Conservation (phyloP, 192 early-diverging fungal genomes). For the Backusella psychrophila region DNA sequence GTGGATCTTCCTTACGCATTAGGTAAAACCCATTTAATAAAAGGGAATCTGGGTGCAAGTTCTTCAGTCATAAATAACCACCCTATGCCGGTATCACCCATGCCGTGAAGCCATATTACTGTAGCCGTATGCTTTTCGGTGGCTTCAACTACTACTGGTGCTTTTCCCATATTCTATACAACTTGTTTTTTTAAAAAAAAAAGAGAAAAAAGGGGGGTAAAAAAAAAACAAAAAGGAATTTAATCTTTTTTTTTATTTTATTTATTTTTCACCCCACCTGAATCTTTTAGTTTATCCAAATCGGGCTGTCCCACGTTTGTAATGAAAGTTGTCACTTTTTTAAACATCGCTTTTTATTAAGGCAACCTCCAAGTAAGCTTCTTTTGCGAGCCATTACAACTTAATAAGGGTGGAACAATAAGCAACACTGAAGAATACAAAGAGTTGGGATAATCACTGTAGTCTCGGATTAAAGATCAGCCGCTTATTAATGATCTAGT, state of each 20-base stretch:
- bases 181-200: not conserved
- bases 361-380: too few relatives aligned
- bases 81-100: conserved; percentile 58
- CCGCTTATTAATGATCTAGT: too few relatives aligned
- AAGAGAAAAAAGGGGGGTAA: not conserved
- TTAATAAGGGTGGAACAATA: too few relatives aligned
- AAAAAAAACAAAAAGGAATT: not conserved
- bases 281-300: not conserved
- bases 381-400: too few relatives aligned
- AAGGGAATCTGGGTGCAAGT: conserved; percentile 57
- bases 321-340: not conserved
- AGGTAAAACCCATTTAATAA: conserved; percentile 90
- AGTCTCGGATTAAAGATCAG: too few relatives aligned
- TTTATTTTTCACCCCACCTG: not conserved
- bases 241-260: not conserved
- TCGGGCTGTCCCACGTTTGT: not conserved
- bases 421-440: too few relatives aligned
- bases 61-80: conserved; percentile 54
- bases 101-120: conserved; percentile 54
- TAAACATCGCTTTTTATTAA: not conserved
- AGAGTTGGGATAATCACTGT: too few relatives aligned
- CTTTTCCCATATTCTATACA: not conserved
- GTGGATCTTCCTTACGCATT: conserved; percentile 59
- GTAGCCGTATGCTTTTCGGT: conserved; percentile 52
- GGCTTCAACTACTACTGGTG: conserved; percentile 1